Conservation (phyloP, 257 asterid genomes). For the Primulina huaijiensis region DNA sequence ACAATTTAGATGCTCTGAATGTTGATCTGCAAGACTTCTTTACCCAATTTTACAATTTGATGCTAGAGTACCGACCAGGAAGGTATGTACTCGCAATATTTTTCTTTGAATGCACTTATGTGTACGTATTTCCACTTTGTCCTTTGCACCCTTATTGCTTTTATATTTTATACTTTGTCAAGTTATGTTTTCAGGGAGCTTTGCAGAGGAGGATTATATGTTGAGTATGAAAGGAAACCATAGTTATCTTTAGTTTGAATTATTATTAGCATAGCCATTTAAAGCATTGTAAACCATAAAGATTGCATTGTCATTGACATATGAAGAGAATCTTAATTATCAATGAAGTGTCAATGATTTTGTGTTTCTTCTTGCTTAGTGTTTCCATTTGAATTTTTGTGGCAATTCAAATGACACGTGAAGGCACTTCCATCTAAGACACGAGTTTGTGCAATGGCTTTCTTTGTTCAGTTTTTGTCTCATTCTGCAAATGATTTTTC, state of each 20-base stretch:
- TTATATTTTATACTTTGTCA: neutral
- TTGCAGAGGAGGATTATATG: neutral
- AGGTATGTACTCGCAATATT: constrained; percentile 44
- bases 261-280: neutral
- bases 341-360: neutral
- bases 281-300: neutral
- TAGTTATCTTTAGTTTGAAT: neutral
- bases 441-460: neutral
- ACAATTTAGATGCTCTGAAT: constrained; percentile 89
- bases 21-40: constrained; percentile 87
- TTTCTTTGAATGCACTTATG: neutral
- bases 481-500: neutral
- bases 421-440: neutral
- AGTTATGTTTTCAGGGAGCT: neutral
- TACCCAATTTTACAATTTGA: constrained; percentile 74
- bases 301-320: neutral
- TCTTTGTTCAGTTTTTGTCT: neutral
- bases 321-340: neutral
- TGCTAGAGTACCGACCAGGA: constrained; percentile 88
- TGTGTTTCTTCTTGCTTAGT: neutral
- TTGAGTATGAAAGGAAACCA: neutral
- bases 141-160: constrained; percentile 8
- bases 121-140: neutral
- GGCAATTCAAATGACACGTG: neutral
- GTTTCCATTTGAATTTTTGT: neutral